phyloP scores from a whole-genome alignment of 768 basidiomycete species.

The Asterophora parasitica region DNA sequence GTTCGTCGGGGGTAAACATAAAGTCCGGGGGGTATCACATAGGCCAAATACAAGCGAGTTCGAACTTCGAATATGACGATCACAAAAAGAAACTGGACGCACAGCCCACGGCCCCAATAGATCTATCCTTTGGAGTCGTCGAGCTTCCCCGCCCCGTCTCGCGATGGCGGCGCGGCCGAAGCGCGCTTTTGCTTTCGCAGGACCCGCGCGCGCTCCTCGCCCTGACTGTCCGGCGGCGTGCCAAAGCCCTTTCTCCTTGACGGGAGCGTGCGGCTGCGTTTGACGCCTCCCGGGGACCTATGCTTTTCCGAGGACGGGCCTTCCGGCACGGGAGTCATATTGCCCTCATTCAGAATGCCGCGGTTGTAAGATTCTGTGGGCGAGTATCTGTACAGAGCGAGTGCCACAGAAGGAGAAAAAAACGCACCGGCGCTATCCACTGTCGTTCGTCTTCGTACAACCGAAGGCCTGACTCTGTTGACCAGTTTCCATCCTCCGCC shows the following conservation, averaged over 20 bases:
- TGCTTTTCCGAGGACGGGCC: conserved; percentile 21
- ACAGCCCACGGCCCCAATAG: background rate
- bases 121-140: conserved; percentile 8
- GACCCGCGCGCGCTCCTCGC: conserved; percentile 36
- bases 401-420: conserved; percentile 1
- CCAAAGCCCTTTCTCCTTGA: conserved; percentile 29
- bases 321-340: conserved; percentile 47
- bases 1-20: no score
- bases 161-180: conserved; percentile 31
- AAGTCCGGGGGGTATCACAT: no score
- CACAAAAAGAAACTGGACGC: background rate
- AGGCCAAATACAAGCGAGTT: background rate
- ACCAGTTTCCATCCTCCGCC: conserved; percentile 53
- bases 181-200: conserved; percentile 50
- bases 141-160: conserved; percentile 5
- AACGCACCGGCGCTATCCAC: conserved; percentile 38
- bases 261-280: conserved; percentile 65
- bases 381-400: background rate
- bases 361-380: conserved; percentile 12
- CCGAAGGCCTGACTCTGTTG: conserved; percentile 33
- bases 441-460: conserved; percentile 55
- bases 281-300: conserved; percentile 26
- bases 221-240: background rate
- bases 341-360: conserved; percentile 27
- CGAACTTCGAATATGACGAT: background rate